Conservation (phyloP, 352 stramenopile species). For the Elongisporangium anandrum region DNA sequence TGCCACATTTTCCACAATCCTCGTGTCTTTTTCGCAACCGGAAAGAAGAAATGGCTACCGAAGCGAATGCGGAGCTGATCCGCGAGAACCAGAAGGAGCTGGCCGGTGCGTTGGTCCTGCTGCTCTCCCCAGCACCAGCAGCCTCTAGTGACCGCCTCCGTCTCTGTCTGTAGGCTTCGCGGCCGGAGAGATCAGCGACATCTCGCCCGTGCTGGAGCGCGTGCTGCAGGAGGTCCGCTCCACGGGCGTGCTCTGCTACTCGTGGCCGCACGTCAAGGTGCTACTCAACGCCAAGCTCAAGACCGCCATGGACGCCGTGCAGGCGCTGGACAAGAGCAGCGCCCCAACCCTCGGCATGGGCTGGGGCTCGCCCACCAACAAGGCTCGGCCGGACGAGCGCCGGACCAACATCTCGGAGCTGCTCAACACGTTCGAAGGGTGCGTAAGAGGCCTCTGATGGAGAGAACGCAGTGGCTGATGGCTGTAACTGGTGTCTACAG, state of each 20-base stretch:
- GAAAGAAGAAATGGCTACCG: background rate
- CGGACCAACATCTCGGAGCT: slow-evolving; percentile 50
- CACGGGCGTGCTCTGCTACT: slow-evolving; percentile 68
- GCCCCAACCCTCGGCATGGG: slow-evolving; percentile 21
- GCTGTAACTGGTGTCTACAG: slow-evolving; percentile 12
- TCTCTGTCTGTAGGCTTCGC: slow-evolving; percentile 37
- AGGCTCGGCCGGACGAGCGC: slow-evolving; percentile 44
- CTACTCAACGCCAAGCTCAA: slow-evolving; percentile 59
- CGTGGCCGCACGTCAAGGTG: slow-evolving; percentile 65
- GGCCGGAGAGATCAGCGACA: slow-evolving; percentile 30
- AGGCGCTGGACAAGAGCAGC: slow-evolving; percentile 27
- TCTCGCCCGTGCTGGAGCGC: slow-evolving; percentile 46
- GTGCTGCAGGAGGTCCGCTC: slow-evolving; percentile 65
- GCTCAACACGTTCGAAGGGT: slow-evolving; percentile 61
- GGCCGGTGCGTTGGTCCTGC: slow-evolving; percentile 23
- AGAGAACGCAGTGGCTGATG: too few relatives aligned
- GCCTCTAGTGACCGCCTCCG: background rate
- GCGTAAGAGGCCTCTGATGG: too few relatives aligned
- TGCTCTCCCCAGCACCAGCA: background rate
- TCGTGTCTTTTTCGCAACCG: background rate
- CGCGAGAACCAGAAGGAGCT: slow-evolving; percentile 67
- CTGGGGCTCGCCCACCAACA: slow-evolving; percentile 40
- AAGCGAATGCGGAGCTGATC: slow-evolving; percentile 39
- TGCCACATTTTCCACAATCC: background rate
- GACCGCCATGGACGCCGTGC: slow-evolving; percentile 48